A percentile compares a stretch with the other conserved stretches of the same genome.
Evolutionary conservation across 2,329 filamentous ascomycete species (phyloP).

Genomic region (Aureobasidium sp.): DNA sequence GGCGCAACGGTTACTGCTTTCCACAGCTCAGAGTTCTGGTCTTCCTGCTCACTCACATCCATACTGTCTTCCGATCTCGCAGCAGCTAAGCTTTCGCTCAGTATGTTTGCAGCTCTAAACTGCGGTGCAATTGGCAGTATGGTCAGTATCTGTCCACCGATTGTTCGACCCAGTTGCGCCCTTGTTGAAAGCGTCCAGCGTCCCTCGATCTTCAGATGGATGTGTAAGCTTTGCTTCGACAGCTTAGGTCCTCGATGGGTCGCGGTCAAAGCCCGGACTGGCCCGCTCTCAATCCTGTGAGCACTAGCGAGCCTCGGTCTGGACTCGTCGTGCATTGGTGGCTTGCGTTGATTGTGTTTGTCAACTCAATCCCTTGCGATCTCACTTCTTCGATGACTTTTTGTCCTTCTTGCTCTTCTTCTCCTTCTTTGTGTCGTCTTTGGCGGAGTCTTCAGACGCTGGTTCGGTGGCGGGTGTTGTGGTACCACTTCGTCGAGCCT

Average conservation of each 20-base stretch:
- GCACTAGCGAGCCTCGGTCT: background rate
- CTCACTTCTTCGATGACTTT: slow-evolving; percentile 5
- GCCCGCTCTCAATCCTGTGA: background rate
- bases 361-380: background rate
- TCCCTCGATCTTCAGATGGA: background rate
- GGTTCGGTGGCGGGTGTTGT: background rate
- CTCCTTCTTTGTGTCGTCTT: slow-evolving; percentile 7
- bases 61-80: background rate
- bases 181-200: background rate
- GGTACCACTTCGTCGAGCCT: slow-evolving; percentile 1
- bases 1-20: too few relatives aligned
- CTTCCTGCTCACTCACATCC: too few relatives aligned
- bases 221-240: background rate
- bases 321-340: background rate
- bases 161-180: background rate
- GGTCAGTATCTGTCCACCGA: background rate
- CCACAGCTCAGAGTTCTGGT: too few relatives aligned
- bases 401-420: slow-evolving; percentile 16
- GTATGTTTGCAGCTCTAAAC: background rate
- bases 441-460: slow-evolving; percentile 5
- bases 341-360: background rate
- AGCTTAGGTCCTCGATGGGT: too few relatives aligned
- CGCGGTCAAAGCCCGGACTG: background rate
- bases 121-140: background rate
- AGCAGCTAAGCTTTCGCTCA: background rate